Conservation (phyloP, 148 eudicot genomes). For the Drosera capensis region DNA sequence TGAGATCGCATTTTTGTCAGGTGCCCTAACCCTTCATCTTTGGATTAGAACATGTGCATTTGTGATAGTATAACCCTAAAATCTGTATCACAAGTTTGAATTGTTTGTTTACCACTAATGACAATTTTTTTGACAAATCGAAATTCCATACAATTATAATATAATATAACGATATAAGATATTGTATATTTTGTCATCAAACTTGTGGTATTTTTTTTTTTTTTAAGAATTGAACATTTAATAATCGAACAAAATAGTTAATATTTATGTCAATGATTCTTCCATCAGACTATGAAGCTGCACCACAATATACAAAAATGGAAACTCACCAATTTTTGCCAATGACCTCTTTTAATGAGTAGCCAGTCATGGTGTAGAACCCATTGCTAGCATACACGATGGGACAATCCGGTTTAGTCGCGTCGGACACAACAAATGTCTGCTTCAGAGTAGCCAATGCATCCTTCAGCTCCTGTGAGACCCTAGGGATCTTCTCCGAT, state of each 20-base stretch:
- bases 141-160: no score
- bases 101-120: no score
- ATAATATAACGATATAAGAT: no score
- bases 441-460: constrained; percentile 76
- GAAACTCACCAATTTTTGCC: constrained; percentile 75
- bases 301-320: not conserved
- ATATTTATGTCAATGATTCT: not conserved
- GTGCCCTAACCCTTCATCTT: no score
- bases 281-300: not conserved
- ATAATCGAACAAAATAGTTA: not conserved
- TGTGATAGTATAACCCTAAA: no score
- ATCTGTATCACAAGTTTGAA: no score
- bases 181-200: no score
- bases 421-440: constrained; percentile 94
- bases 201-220: no score
- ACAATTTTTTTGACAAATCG: no score
- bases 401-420: constrained; percentile 84
- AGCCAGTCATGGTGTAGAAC: constrained; percentile 87
- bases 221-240: not conserved
- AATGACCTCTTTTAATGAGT: constrained; percentile 65
- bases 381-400: constrained; percentile 93
- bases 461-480: constrained; percentile 81
- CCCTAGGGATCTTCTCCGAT: constrained; percentile 29
- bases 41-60: no score
- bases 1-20: no score